Conservation (phyloP, 768 basidiomycete genomes). For the Lentinula raphanica region DNA sequence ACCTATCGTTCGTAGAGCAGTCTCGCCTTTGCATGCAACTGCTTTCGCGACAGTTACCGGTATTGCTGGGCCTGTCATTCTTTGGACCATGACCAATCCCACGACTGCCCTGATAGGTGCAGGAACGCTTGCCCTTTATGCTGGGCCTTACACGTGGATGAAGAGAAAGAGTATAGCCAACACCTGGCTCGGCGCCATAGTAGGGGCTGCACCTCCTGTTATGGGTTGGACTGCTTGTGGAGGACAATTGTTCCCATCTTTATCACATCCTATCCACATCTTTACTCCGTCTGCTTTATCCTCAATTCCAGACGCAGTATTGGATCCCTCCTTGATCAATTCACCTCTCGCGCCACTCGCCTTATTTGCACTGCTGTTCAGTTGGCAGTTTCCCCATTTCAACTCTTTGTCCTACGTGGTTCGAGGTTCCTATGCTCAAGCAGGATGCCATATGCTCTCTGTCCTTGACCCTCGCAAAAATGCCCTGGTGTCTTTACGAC, state of each 20-base stretch:
- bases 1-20: constrained; percentile 80
- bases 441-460: constrained; percentile 90
- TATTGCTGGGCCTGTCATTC: constrained; percentile 66
- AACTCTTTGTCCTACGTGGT: constrained; percentile 87
- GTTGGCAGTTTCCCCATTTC: constrained; percentile 99
- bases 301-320: constrained; percentile 21
- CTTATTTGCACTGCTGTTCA: constrained; percentile 81
- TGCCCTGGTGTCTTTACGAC: constrained; percentile 78
- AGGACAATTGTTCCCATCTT: constrained; percentile 64
- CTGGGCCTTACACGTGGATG: constrained; percentile 87
- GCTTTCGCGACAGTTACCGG: constrained; percentile 77
- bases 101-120: constrained; percentile 79
- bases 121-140: constrained; percentile 84
- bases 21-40: constrained; percentile 80
- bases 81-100: constrained; percentile 82
- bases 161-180: constrained; percentile 80
- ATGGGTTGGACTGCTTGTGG: constrained; percentile 99
- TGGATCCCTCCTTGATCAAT: constrained; percentile 53
- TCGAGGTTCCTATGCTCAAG: constrained; percentile 84
- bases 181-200: constrained; percentile 93
- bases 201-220: constrained; percentile 88
- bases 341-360: constrained; percentile 79
- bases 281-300: constrained; percentile 61
- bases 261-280: constrained; percentile 49
- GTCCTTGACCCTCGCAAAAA: constrained; percentile 76